A percentile compares a stretch with the other conserved stretches of the same genome.
These are phyloP conservation scores for Triangularia verruculosa DNA, from an alignment of 2,329 filamentous ascomycete species.

Conservation along the genomic window DNA sequence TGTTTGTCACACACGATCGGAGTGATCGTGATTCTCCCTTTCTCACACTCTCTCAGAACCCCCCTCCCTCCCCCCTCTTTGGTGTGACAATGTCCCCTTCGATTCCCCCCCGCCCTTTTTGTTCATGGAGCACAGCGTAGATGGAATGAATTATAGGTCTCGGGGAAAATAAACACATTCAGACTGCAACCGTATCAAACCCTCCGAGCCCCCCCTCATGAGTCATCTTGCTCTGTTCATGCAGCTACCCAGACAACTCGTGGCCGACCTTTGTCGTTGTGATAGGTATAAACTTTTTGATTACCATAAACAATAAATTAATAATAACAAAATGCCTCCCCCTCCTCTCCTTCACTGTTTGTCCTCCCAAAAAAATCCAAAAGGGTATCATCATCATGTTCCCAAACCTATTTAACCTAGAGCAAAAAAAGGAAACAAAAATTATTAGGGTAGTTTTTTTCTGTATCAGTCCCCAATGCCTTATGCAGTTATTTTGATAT, in stretches of 20 bases:
- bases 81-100: too few relatives aligned
- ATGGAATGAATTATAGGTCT: not conserved
- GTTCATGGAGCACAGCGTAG: not conserved
- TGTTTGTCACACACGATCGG: not conserved
- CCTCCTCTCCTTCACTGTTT: not conserved
- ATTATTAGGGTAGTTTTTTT: constrained; percentile 3
- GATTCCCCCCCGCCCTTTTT: not conserved
- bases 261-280: too few relatives aligned
- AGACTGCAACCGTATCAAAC: not conserved
- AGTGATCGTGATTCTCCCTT: not conserved
- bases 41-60: not conserved
- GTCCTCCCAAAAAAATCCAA: not conserved
- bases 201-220: not conserved
- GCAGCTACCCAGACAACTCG: constrained; percentile 5
- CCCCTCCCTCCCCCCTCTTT: not conserved
- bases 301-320: not conserved
- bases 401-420: not conserved
- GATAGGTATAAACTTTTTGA: not conserved
- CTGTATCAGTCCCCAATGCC: not conserved
- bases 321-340: not conserved
- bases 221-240: not conserved
- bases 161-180: not conserved
- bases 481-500: not conserved
- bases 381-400: constrained; percentile 3
- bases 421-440: not conserved